These are phyloP conservation scores for Penicillium sp. DNA, from an alignment of 2,329 filamentous ascomycete genomes.

Conservation along the genomic window DNA sequence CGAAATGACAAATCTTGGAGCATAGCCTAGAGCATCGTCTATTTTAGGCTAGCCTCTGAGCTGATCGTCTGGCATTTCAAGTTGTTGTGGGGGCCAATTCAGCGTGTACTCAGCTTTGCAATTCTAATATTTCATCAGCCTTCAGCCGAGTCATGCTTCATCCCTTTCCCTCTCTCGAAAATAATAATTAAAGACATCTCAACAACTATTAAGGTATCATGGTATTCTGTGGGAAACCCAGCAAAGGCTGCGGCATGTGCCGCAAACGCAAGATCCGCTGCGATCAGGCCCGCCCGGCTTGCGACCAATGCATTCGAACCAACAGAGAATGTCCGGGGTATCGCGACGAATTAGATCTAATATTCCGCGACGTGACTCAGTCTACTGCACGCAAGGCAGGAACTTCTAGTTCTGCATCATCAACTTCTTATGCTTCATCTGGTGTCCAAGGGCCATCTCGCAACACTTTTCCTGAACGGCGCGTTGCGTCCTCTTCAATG, in stretches of 20 bases:
- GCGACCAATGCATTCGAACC: constrained; percentile 65
- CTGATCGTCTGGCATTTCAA: not conserved
- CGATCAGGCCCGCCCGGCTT: constrained; percentile 64
- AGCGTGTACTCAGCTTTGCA: not conserved
- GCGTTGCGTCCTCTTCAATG: constrained; percentile 15
- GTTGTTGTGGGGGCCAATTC: not conserved
- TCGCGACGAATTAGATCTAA: constrained; percentile 65
- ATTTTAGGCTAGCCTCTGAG: not conserved
- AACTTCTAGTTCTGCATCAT: constrained; percentile 15
- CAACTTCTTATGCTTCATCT: constrained; percentile 5
- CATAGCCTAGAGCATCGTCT: not conserved
- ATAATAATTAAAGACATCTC: not conserved
- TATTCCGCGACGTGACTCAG: constrained; percentile 69
- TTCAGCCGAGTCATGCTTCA: not conserved
- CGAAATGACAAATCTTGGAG: not conserved
- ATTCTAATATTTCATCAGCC: not conserved
- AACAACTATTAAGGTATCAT: constrained; percentile 26
- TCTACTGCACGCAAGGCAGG: constrained; percentile 63
- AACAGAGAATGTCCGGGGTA: constrained; percentile 68
- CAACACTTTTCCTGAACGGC: constrained; percentile 28
- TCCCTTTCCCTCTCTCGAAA: not conserved
- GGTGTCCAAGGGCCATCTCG: constrained; percentile 20
- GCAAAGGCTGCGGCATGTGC: constrained; percentile 51
- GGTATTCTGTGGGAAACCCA: constrained; percentile 50
- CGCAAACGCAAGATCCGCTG: constrained; percentile 54